phyloP scores from a whole-genome alignment of 306 rosid species.

The Glycine tomentella region DNA sequence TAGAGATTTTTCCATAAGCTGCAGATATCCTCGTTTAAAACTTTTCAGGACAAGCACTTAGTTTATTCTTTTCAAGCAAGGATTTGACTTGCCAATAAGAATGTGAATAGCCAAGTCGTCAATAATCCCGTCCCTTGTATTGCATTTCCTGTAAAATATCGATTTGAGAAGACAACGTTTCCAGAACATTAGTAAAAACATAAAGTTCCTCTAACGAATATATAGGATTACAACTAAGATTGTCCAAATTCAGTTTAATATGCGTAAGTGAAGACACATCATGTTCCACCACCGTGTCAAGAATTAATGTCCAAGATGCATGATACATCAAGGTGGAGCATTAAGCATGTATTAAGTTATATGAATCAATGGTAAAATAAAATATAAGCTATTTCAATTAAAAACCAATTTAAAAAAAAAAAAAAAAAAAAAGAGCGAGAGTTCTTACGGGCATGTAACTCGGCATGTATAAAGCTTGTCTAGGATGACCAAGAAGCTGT shows the following conservation, averaged over 20 bases:
- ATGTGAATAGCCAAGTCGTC: constrained; percentile 48
- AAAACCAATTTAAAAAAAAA: background rate
- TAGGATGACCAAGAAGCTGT: constrained; percentile 81
- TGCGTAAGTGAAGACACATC: too few species aligned
- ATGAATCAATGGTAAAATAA: background rate
- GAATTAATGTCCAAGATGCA: background rate
- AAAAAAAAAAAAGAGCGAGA: background rate
- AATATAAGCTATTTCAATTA: background rate
- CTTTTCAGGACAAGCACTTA: constrained; percentile 44
- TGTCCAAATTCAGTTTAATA: too few species aligned
- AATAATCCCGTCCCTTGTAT: constrained; percentile 84
- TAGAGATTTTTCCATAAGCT: constrained; percentile 39
- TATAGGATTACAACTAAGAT: too few species aligned
- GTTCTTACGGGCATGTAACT: constrained; percentile 86
- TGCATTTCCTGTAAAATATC: constrained; percentile 74
- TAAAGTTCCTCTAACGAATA: background rate
- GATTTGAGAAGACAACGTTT: too few species aligned
- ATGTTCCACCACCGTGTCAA: too few species aligned
- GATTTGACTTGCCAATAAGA: constrained; percentile 41
- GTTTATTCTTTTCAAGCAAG: constrained; percentile 48
- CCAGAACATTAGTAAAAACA: background rate
- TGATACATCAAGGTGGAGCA: constrained; percentile 31
- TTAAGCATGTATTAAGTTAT: background rate
- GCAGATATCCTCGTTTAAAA: constrained; percentile 44
- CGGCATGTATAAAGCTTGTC: constrained; percentile 86